Percentiles rank a stretch among this genome's conserved stretches.
These are phyloP conservation scores for Heliocybe sulcata DNA, from an alignment of 1,284 basidiomycete genomes.

Conservation along the genomic window DNA sequence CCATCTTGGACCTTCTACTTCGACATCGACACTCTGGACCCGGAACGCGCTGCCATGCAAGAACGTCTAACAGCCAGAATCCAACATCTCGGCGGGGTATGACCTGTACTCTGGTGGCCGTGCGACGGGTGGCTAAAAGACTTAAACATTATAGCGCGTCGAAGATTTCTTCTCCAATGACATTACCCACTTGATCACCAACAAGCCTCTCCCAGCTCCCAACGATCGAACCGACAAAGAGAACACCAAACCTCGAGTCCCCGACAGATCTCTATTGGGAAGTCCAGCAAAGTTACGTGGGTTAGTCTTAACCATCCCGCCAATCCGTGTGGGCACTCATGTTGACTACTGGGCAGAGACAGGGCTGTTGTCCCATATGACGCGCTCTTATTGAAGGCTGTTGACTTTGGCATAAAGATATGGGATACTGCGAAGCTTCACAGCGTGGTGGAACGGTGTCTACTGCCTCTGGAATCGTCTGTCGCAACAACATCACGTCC, in stretches of 20 bases:
- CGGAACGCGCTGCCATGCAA: slow-evolving; percentile 35
- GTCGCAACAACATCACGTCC: slow-evolving; percentile 10
- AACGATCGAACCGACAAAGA: slow-evolving; percentile 55
- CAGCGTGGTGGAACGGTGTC: slow-evolving; percentile 63
- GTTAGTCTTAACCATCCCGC: slow-evolving; percentile 29
- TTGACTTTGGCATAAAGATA: slow-evolving; percentile 79
- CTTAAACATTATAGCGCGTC: slow-evolving; percentile 41
- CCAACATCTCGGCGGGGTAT: slow-evolving; percentile 68
- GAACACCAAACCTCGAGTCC: slow-evolving; percentile 29
- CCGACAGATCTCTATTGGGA: slow-evolving; percentile 29
- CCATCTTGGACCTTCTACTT: slow-evolving; percentile 84
- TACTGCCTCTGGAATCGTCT: slow-evolving; percentile 22
- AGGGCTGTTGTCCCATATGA: slow-evolving; percentile 13
- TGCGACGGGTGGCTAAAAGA: slow-evolving; percentile 5
- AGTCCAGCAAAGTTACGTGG: slow-evolving; percentile 61
- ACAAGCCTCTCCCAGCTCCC: slow-evolving; percentile 34
- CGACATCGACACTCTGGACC: slow-evolving; percentile 56
- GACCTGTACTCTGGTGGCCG: slow-evolving; percentile 24
- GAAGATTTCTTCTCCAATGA: slow-evolving; percentile 84
- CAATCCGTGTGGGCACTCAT: not conserved
- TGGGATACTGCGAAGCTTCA: slow-evolving; percentile 77
- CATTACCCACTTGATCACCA: slow-evolving; percentile 83
- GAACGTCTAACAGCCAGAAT: slow-evolving; percentile 50
- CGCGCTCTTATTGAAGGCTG: slow-evolving; percentile 64
- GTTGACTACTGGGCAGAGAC: not conserved